Evolutionary conservation across 2,329 filamentous ascomycete genomes (phyloP).

Genomic region (Colletotrichum acutatum): DNA sequence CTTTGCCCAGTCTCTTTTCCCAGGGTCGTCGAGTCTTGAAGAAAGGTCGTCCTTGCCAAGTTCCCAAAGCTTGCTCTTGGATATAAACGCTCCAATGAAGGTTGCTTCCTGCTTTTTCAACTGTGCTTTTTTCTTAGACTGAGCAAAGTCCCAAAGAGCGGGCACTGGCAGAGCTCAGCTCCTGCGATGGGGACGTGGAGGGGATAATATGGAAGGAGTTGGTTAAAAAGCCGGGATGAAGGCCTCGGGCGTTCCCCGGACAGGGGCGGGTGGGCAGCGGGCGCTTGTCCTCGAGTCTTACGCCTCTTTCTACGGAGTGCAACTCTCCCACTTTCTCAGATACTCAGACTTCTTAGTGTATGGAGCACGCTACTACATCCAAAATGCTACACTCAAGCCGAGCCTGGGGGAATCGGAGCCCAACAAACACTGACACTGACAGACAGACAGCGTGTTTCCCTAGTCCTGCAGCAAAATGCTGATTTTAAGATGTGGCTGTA

Average conservation of each 20-base stretch:
- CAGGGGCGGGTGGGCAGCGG: constrained; percentile 9
- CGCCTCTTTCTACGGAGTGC: not conserved
- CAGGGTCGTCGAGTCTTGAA: not conserved
- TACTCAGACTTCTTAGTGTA: too few species aligned
- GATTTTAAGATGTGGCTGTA: constrained; percentile 30
- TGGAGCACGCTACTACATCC: too few species aligned
- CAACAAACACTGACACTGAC: not conserved
- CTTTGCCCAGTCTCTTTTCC: not conserved
- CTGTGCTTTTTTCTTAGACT: too few species aligned
- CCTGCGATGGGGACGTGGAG: not conserved
- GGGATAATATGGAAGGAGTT: not conserved
- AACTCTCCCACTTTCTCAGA: not conserved
- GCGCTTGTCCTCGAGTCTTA: not conserved
- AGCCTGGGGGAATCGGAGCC: not conserved
- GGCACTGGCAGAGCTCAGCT: too few species aligned
- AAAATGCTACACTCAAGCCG: constrained; percentile 8
- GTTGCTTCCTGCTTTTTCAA: not conserved
- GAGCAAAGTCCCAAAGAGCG: too few species aligned
- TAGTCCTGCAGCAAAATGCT: not conserved
- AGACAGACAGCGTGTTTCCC: not conserved
- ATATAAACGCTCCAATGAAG: constrained; percentile 1
- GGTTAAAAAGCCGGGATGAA: constrained; percentile 16
- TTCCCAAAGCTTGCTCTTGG: not conserved
- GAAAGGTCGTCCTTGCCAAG: not conserved
- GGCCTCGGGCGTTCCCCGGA: constrained; percentile 32